A percentile compares a stretch with the other conserved stretches of the same genome.
These are phyloP conservation scores for Fusarium buharicum DNA, from an alignment of 2,329 filamentous ascomycete species.

Conservation along the genomic window DNA sequence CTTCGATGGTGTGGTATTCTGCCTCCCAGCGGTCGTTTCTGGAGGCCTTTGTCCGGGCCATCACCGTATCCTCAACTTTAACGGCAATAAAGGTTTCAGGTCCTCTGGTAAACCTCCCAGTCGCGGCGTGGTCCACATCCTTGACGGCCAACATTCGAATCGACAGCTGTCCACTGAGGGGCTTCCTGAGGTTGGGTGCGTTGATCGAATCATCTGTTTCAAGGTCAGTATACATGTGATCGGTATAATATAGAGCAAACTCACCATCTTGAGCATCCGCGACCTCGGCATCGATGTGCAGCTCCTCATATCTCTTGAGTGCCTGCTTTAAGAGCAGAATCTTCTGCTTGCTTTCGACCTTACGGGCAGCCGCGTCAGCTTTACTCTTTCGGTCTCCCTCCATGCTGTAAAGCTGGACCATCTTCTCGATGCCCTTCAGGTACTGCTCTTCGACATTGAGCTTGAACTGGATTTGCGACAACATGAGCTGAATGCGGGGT, in stretches of 20 bases:
- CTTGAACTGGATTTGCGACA: slow-evolving; percentile 98
- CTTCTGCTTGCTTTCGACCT: slow-evolving; percentile 97
- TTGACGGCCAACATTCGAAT: slow-evolving; percentile 89
- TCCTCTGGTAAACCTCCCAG: slow-evolving; percentile 83
- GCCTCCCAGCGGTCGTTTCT: slow-evolving; percentile 91
- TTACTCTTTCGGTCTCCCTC: slow-evolving; percentile 97
- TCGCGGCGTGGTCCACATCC: slow-evolving; percentile 92
- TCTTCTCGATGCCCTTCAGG: slow-evolving; percentile 98
- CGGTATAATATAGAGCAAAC: slow-evolving; percentile 43
- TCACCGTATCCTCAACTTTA: slow-evolving; percentile 94
- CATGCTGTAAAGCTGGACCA: slow-evolving; percentile 97
- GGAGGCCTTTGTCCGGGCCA: slow-evolving; percentile 86
- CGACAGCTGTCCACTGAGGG: slow-evolving; percentile 89
- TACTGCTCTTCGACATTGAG: slow-evolving; percentile 99
- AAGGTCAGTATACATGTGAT: slow-evolving; percentile 31
- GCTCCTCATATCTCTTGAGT: slow-evolving; percentile 94
- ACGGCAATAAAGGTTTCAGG: slow-evolving; percentile 96
- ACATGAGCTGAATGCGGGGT: slow-evolving; percentile 97
- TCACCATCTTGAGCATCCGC: slow-evolving; percentile 83
- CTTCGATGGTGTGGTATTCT: slow-evolving; percentile 90
- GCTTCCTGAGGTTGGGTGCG: slow-evolving; percentile 92
- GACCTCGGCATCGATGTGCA: slow-evolving; percentile 91
- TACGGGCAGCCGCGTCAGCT: slow-evolving; percentile 87
- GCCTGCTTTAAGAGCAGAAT: slow-evolving; percentile 96
- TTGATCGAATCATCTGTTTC: slow-evolving; percentile 91